Conservation (phyloP, 2,329 filamentous ascomycete species). For the Helicocarpus griseus region DNA sequence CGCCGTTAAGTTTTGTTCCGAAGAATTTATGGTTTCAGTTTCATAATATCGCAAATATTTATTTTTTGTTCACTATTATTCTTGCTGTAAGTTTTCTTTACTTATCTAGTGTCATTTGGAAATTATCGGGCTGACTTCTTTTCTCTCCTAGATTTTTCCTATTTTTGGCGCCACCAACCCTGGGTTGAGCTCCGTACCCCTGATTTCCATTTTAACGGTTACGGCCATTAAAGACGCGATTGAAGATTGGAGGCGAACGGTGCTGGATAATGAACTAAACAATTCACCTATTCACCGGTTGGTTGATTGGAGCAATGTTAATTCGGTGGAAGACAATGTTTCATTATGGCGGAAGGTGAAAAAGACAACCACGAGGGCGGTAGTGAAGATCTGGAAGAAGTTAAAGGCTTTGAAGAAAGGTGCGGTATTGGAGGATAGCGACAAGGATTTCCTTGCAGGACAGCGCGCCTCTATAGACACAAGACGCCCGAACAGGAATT, state of each 20-base stretch:
- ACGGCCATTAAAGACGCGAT: conserved; percentile 92
- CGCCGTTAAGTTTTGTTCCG: conserved; percentile 83
- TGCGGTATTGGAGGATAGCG: conserved; percentile 33
- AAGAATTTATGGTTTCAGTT: conserved; percentile 98
- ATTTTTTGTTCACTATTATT: conserved; percentile 95
- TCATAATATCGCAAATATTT: conserved; percentile 96
- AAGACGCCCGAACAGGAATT: conserved; percentile 45
- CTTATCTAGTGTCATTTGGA: not conserved
- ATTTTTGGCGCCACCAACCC: conserved; percentile 92
- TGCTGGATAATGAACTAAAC: conserved; percentile 87
- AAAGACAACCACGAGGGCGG: conserved; percentile 64
- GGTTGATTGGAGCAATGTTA: conserved; percentile 84
- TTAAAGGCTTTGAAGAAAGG: conserved; percentile 41
- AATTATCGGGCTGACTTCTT: conserved; percentile 6
- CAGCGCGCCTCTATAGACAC: conserved; percentile 59
- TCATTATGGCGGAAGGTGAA: conserved; percentile 81
- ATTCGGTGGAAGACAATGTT: conserved; percentile 77
- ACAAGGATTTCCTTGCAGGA: conserved; percentile 28
- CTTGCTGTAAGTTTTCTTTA: conserved; percentile 61
- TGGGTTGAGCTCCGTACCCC: conserved; percentile 75
- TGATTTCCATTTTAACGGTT: conserved; percentile 83
- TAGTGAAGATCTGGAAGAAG: conserved; percentile 47
- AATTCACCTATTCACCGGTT: conserved; percentile 91
- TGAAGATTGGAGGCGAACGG: conserved; percentile 86
- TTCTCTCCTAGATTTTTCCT: conserved; percentile 66